phyloP scores from a whole-genome alignment of 163 green algal genomes.

The Smithsoniella earleae region DNA sequence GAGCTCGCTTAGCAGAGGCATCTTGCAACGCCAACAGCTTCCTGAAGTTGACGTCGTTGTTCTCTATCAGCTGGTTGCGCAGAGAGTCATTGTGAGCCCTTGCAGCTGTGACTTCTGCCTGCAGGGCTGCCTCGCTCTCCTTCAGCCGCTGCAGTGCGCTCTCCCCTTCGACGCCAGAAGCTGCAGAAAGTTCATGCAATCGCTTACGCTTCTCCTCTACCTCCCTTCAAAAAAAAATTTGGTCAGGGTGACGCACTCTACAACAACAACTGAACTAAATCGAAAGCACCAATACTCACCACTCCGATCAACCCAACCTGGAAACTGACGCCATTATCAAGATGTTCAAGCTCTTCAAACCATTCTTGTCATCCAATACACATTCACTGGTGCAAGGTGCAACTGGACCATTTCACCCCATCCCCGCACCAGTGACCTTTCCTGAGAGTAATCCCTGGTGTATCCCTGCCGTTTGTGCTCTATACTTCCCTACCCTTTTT shows the following conservation, averaged over 20 bases:
- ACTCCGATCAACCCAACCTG: not conserved
- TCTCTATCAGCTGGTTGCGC: not conserved
- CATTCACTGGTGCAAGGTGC: no score
- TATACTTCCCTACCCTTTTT: no score
- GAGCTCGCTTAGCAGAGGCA: not conserved
- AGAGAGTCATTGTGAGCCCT: not conserved
- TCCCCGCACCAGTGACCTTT: no score
- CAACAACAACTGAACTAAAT: no score
- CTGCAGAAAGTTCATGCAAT: not conserved
- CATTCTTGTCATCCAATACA: no score
- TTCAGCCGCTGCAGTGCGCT: not conserved
- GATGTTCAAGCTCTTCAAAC: no score
- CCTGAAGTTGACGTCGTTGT: conserved; percentile 1
- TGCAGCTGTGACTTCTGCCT: not conserved
- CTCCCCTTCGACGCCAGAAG: not conserved
- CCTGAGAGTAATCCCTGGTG: no score
- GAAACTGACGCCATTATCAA: not conserved
- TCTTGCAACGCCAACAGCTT: conserved; percentile 10
- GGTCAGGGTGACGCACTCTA: no score
- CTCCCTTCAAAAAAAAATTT: conserved; percentile 13
- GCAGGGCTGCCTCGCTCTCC: not conserved
- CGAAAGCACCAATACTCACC: not conserved
- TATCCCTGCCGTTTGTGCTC: no score
- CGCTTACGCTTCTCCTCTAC: conserved; percentile 12
- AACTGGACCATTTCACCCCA: no score